These are phyloP conservation scores for Verbena officinalis DNA, from an alignment of 257 asterid genomes.

Conservation along the genomic window DNA sequence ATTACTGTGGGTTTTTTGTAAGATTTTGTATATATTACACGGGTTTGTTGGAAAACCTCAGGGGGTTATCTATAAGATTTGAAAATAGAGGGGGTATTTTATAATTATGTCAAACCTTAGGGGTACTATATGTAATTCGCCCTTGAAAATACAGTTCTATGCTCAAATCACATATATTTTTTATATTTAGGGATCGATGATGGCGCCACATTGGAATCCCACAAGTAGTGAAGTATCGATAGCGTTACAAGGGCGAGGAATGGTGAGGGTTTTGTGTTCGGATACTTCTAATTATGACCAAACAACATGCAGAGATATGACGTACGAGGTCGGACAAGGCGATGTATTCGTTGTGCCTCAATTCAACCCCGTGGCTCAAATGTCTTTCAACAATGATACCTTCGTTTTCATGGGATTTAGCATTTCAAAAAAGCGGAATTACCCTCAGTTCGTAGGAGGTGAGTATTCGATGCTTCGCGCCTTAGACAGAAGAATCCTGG, in stretches of 20 bases:
- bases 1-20: no score
- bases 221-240: constrained; percentile 67
- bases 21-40: no score
- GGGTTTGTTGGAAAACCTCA: no score
- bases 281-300: constrained; percentile 22
- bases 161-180: background rate
- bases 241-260: constrained; percentile 67
- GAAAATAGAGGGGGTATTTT: no score
- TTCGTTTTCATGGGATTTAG: constrained; percentile 78
- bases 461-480: constrained; percentile 61
- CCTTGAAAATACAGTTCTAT: no score
- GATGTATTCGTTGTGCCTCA: constrained; percentile 70
- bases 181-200: constrained; percentile 73
- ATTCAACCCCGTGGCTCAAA: constrained; percentile 82
- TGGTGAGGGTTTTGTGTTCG: constrained; percentile 63
- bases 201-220: constrained; percentile 98
- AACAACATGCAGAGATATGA: constrained; percentile 42
- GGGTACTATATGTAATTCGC: no score
- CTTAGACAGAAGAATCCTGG: constrained; percentile 53
- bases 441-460: constrained; percentile 76
- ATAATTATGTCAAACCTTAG: no score
- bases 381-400: constrained; percentile 70
- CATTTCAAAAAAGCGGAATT: constrained; percentile 46
- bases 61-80: no score
- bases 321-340: constrained; percentile 63